phyloP scores from a whole-genome alignment of 768 basidiomycete genomes.

The Chalciporus sphaerocephalus region DNA sequence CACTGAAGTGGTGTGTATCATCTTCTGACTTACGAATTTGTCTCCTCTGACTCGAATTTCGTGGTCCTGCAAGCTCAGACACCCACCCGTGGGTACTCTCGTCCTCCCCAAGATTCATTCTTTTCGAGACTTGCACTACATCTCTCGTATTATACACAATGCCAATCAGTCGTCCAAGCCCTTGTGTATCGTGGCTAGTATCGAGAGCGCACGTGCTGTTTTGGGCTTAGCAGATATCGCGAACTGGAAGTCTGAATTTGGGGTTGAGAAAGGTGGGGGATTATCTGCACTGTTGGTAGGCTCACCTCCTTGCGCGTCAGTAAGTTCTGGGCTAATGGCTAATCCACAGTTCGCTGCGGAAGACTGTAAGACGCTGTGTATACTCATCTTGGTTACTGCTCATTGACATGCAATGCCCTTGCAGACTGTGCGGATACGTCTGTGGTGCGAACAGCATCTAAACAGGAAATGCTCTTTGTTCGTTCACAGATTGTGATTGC shows the following conservation, averaged over 20 bases:
- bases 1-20: conserved; percentile 46
- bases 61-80: conserved; percentile 36
- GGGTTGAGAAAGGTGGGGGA: conserved; percentile 43
- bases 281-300: conserved; percentile 59
- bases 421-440: conserved; percentile 87
- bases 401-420: conserved; percentile 1
- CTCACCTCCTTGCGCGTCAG: background rate
- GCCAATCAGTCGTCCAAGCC: conserved; percentile 30
- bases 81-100: conserved; percentile 54
- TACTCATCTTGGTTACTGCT: conserved; percentile 1
- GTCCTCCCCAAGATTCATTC: conserved; percentile 84
- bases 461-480: conserved; percentile 76
- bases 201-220: conserved; percentile 77
- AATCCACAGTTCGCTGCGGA: conserved; percentile 81
- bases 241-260: conserved; percentile 53
- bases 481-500: conserved; percentile 77
- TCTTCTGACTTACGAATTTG: background rate
- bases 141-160: conserved; percentile 41
- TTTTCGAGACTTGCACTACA: conserved; percentile 55
- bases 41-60: conserved; percentile 1
- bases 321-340: background rate
- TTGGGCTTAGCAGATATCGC: conserved; percentile 69
- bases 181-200: conserved; percentile 68
- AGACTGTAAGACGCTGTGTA: conserved; percentile 58
- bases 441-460: conserved; percentile 69